Evolutionary conservation across 169 alveolate genomes (phyloP).

Genomic region (Plasmodium falciparum): DNA sequence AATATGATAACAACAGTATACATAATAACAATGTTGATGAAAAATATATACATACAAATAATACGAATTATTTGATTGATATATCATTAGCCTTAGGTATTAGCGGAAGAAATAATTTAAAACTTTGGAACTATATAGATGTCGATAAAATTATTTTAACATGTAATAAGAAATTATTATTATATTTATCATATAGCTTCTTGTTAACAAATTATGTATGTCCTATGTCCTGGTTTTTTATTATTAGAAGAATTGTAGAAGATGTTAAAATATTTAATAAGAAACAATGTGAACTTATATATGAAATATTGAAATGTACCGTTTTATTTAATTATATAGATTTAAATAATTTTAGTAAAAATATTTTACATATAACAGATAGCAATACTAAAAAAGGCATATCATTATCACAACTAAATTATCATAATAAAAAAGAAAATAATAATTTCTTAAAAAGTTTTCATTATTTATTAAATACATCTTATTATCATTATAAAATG

Average conservation of each 20-base stretch:
- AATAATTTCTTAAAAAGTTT: slow-evolving; percentile 50
- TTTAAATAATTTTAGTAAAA: slow-evolving; percentile 49
- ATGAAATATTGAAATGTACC: slow-evolving; percentile 71
- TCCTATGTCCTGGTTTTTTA: slow-evolving; percentile 58
- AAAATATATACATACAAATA: background rate
- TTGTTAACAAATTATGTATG: slow-evolving; percentile 60
- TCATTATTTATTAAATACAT: slow-evolving; percentile 51
- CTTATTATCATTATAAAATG: slow-evolving; percentile 66
- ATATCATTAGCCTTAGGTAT: slow-evolving; percentile 61
- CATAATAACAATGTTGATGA: background rate
- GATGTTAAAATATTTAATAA: slow-evolving; percentile 63
- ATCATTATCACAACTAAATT: background rate
- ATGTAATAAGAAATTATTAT: slow-evolving; percentile 43
- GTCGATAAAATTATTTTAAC: slow-evolving; percentile 64
- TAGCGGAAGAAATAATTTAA: slow-evolving; percentile 54
- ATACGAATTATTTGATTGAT: slow-evolving; percentile 55
- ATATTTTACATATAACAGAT: background rate
- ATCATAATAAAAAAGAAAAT: slow-evolving; percentile 6
- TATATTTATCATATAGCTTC: slow-evolving; percentile 72
- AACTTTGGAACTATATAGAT: slow-evolving; percentile 53
- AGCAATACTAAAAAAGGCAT: background rate
- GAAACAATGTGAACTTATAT: slow-evolving; percentile 63
- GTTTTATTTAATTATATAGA: slow-evolving; percentile 49
- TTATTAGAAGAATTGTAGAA: slow-evolving; percentile 72
- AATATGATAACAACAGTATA: background rate